Base-by-base conservation (phyloP, 2,329 filamentous ascomycete species). In the Diaporthe destruens region DNA sequence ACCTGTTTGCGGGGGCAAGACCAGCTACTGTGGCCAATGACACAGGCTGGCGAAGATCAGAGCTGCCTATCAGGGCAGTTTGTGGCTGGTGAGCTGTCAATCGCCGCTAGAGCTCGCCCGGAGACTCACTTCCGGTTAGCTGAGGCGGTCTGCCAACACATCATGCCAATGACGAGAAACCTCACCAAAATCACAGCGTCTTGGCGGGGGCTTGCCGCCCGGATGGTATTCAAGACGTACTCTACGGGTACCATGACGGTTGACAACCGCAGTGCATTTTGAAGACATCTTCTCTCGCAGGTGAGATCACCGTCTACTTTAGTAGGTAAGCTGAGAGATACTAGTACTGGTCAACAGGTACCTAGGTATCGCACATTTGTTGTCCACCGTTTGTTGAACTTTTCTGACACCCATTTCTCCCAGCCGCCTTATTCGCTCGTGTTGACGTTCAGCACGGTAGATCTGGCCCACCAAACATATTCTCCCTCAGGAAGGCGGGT, bases 81-180 rank as follows among this genome's bases (percentile, higher is more conserved):
- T 53, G 61, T 66, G 61, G 61, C 61, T 66, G 61, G 61, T 66
- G 61, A 66, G 32, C 9, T 66, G 47, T 65, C 61, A 51, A 65
- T 44, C 11, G 44, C 44, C 29, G 44, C 61, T 65, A 65, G 44
- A 25, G 16, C 2, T 25, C 20, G 7, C 61, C 61, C 61, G 61
- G 61, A 53, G 47, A 20, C 29, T 51, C 44, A 20, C 9, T 16
- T 65, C 61, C 44, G 59, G 25, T 9, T 65, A 49, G 59, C 12
- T 23, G 7, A 25, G 11, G 5, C 29, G 6, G 51, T 20, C 59
- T 2, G 6, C 3, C 59, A 65, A 32, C 12, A 34, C 29, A 49
- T 29, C 44, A 65, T 65, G 61, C 57, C 32, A 36, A 49, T 65
- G 61, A 51, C 44, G 29, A 65, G 12, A 49, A 20, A 8, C 29